These are phyloP conservation scores for Penicillium pulvis DNA, from an alignment of 495 filamentous ascomycete species.

Conservation along the genomic window DNA sequence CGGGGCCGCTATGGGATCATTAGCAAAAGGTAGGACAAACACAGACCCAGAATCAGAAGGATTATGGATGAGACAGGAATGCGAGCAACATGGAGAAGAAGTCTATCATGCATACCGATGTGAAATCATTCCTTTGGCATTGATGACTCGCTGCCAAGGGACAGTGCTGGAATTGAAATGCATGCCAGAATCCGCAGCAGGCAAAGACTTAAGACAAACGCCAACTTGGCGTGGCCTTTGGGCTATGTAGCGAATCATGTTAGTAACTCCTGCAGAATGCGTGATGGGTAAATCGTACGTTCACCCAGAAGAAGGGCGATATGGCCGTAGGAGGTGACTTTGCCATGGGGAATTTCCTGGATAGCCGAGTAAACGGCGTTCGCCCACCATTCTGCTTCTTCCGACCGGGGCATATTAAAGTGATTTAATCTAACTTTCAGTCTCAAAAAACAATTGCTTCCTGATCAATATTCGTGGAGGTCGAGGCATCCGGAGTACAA, in stretches of 20 bases:
- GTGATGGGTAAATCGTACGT: constrained; percentile 50
- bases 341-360: constrained; percentile 79
- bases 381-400: constrained; percentile 85
- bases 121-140: constrained; percentile 81
- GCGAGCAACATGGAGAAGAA: constrained; percentile 1
- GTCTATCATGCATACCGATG: constrained; percentile 58
- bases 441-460: not conserved
- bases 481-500: not conserved
- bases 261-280: not conserved
- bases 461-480: not conserved
- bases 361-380: constrained; percentile 80
- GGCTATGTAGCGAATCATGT: constrained; percentile 39
- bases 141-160: constrained; percentile 94
- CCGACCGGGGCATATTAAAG: constrained; percentile 65
- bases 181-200: constrained; percentile 42
- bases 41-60: not conserved
- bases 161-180: constrained; percentile 75
- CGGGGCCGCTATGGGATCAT: constrained; percentile 55
- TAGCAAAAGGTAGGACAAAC: not conserved
- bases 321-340: constrained; percentile 87
- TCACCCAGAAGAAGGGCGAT: constrained; percentile 79
- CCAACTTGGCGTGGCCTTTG: constrained; percentile 82
- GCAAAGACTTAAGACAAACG: constrained; percentile 82
- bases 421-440: not conserved
- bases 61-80: not conserved